Evolutionary conservation across 2,329 filamentous ascomycete genomes (phyloP), one percentile per base, ranked within the genome.

Genomic region (Aspergillus sp.): DNA sequence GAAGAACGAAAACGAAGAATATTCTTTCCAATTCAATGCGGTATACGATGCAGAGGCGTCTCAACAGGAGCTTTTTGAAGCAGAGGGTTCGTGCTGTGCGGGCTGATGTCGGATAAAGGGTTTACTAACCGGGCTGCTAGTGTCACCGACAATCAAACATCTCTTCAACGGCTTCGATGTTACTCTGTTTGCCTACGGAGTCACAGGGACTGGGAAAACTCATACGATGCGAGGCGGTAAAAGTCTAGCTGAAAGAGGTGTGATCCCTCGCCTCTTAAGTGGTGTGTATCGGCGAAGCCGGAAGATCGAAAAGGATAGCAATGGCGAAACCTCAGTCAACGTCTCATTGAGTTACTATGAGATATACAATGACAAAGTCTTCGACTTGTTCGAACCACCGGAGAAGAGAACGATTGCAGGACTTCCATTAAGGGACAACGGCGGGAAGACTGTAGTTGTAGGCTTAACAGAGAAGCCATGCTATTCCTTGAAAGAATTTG

Each of bases 361-460:
- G 76, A 97, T 97, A 68, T 97, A 97, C 79, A 97, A 96, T 76
- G 93, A 97, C 81, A 94, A 94, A 74, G 93, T 97, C 22, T 97
- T 89, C 72, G 93, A 97, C 74, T 82, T 97, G 34, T 92, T 97
- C 68, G 91, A 97, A 74, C 83, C 92, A 0, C 90, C 89, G 0
- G 93, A 97, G 76, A 96, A 93, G 80, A 90, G 95, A 54, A 93
- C 91, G 0, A 82, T 91, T 1, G 85, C 91, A 0, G 93, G 93
- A 0, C 81, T 97, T 28, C 91, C 91, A 2, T 85, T 97, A 25
- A 86, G 93, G 28, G 93, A 97, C 72, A 93, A 93, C 71, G 89
- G 91, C 68, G 92, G 91, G 66, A 95, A 91, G 80, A 96, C 92
- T 0, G 85, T 93, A 22, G 92, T 97, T 23, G 91, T 94, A 50